Evolutionary conservation across 257 asterid species (phyloP).

Genomic region (Oldenlandia corymbosa): DNA sequence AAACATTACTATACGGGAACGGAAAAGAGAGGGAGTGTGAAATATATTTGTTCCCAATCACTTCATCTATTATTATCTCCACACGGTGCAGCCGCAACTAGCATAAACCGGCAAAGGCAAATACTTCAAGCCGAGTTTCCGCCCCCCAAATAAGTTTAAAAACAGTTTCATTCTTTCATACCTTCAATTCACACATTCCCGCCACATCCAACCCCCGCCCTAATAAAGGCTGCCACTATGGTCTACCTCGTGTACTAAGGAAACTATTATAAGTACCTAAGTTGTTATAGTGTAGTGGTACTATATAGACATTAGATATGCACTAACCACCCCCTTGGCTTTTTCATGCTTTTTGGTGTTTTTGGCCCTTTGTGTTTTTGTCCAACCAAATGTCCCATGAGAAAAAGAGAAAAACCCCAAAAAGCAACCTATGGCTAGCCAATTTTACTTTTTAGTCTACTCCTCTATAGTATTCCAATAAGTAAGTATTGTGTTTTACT

Average conservation of each 20-base stretch:
- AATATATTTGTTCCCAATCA: no score
- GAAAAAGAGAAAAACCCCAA: constrained; percentile 12
- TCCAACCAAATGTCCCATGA: constrained; percentile 60
- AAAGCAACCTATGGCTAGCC: constrained; percentile 14
- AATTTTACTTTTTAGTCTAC: no score
- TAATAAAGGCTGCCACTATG: background rate
- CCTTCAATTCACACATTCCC: constrained; percentile 45
- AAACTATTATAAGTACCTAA: no score
- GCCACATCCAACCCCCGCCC: constrained; percentile 21
- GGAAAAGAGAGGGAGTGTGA: no score
- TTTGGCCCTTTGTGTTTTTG: constrained; percentile 59
- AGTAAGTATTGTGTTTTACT: no score
- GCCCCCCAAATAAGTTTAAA: constrained; percentile 13
- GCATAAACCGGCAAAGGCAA: no score
- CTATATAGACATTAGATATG: no score
- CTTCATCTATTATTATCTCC: no score
- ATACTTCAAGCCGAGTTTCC: background rate
- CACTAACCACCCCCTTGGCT: constrained; percentile 40
- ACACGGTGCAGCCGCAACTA: no score
- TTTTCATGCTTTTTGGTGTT: constrained; percentile 65
- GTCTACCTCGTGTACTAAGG: constrained; percentile 46
- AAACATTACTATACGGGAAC: no score
- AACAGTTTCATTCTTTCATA: constrained; percentile 28
- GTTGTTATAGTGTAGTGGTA: no score
- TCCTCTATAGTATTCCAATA: no score